A percentile compares a stretch with the other conserved stretches of the same genome.
phyloP scores from a whole-genome alignment of 257 asterid genomes.

The Nemophila menziesii region DNA sequence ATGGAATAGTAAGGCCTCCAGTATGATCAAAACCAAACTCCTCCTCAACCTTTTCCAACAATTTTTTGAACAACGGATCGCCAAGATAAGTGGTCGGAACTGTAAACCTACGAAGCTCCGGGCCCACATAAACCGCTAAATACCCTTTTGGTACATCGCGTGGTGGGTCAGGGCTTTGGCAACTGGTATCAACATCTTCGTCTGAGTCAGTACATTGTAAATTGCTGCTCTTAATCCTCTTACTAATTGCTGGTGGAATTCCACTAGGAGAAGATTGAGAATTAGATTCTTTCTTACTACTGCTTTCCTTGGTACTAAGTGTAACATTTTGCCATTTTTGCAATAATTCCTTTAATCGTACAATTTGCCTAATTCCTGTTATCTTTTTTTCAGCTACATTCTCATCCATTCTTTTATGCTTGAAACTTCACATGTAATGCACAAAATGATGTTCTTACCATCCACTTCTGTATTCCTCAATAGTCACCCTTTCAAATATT shows the following conservation, averaged over 20 bases:
- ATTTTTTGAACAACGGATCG: constrained; percentile 47
- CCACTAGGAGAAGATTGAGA: constrained; percentile 8
- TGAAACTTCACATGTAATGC: neutral
- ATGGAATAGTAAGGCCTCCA: constrained; percentile 63
- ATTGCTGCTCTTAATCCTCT: constrained; percentile 16
- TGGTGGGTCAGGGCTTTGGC: constrained; percentile 32
- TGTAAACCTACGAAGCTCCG: constrained; percentile 46
- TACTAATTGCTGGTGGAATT: constrained; percentile 25
- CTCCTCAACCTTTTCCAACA: constrained; percentile 61
- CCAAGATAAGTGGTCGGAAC: constrained; percentile 55
- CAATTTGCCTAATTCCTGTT: constrained; percentile 63
- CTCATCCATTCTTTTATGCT: constrained; percentile 17
- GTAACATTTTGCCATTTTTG: constrained; percentile 60
- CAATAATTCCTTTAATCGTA: constrained; percentile 49
- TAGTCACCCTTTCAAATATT: no score
- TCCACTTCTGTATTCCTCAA: no score
- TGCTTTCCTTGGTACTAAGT: constrained; percentile 24
- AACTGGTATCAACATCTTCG: constrained; percentile 23
- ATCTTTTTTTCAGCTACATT: constrained; percentile 39
- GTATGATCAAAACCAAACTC: constrained; percentile 67
- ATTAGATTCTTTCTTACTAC: constrained; percentile 3
- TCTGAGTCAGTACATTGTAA: constrained; percentile 21
- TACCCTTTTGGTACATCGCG: constrained; percentile 29
- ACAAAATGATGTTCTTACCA: no score
- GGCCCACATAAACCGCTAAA: constrained; percentile 34